Conservation (phyloP, 164 flowering plant species). For the Kingdonia uniflora region DNA sequence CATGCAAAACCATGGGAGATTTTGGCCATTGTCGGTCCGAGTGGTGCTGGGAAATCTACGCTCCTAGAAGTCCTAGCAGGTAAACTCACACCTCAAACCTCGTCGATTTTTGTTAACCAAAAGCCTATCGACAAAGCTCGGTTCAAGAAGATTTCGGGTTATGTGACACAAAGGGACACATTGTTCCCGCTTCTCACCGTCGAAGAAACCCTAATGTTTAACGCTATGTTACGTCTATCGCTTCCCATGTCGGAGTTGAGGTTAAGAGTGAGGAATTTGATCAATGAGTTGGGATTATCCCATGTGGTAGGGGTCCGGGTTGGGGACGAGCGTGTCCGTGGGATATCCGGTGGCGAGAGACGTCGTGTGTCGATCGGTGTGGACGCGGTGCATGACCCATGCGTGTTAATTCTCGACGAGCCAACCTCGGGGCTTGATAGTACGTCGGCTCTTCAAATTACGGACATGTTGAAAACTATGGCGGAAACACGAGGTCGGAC, state of each 20-base stretch:
- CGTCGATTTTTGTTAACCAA: conserved; percentile 43
- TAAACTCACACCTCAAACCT: conserved; percentile 33
- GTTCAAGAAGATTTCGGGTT: conserved; percentile 75
- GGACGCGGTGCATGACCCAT: conserved; percentile 78
- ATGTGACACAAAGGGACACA: conserved; percentile 77
- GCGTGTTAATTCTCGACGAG: conserved; percentile 78
- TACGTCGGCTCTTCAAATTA: conserved; percentile 74
- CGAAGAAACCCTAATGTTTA: conserved; percentile 75
- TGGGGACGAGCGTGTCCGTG: conserved; percentile 61
- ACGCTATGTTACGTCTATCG: conserved; percentile 54
- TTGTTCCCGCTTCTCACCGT: conserved; percentile 90
- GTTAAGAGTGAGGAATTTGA: conserved; percentile 39
- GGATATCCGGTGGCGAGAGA: conserved; percentile 94
- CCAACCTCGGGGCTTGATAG: conserved; percentile 97
- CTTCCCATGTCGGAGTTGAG: conserved; percentile 25
- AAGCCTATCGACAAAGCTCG: conserved; percentile 35
- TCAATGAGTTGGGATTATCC: conserved; percentile 58
- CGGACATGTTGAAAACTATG: conserved; percentile 82
- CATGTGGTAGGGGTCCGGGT: conserved; percentile 53
- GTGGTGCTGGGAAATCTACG: conserved; percentile 90
- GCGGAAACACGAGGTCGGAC: conserved; percentile 73
- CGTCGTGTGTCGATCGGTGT: conserved; percentile 90
- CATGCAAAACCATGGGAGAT: conserved; percentile 81
- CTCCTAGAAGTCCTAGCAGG: conserved; percentile 75
- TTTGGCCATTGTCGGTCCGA: conserved; percentile 86